These are phyloP conservation scores for Atkinsonella texensis DNA, from an alignment of 2,329 filamentous ascomycete genomes.

Conservation along the genomic window DNA sequence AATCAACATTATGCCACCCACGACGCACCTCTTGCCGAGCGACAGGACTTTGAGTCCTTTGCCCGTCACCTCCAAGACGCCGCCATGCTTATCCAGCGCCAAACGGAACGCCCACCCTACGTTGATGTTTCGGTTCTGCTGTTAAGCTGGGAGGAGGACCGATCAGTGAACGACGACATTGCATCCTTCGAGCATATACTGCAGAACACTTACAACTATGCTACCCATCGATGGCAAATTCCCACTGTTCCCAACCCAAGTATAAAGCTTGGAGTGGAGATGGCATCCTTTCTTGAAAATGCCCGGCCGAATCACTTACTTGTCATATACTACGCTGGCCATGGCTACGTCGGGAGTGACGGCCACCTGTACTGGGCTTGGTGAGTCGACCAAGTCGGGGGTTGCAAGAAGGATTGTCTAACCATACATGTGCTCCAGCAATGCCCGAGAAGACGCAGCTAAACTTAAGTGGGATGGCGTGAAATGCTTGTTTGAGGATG, in stretches of 20 bases:
- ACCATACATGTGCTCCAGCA: constrained; percentile 30
- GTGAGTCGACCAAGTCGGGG: constrained; percentile 32
- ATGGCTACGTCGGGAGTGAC: constrained; percentile 46
- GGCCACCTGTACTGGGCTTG: constrained; percentile 55
- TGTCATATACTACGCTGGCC: constrained; percentile 53
- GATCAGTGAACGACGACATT: constrained; percentile 40
- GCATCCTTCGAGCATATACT: constrained; percentile 44
- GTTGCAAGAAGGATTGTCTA: constrained; percentile 16
- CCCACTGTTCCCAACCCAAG: constrained; percentile 47
- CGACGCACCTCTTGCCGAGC: constrained; percentile 32
- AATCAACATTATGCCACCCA: constrained; percentile 25
- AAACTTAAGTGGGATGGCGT: constrained; percentile 54
- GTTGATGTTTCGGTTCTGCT: constrained; percentile 47
- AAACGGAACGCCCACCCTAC: constrained; percentile 47
- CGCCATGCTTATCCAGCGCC: constrained; percentile 53
- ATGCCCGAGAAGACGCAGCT: constrained; percentile 43
- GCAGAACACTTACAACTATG: constrained; percentile 47
- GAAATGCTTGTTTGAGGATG: constrained; percentile 49
- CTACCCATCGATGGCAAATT: constrained; percentile 48
- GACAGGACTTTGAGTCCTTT: constrained; percentile 54
- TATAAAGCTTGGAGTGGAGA: constrained; percentile 48
- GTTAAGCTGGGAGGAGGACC: constrained; percentile 51
- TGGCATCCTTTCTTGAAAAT: constrained; percentile 47
- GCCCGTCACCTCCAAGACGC: constrained; percentile 57
- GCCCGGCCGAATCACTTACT: constrained; percentile 46